Conservation (phyloP, 1,284 basidiomycete genomes). For the Boletus sp. region DNA sequence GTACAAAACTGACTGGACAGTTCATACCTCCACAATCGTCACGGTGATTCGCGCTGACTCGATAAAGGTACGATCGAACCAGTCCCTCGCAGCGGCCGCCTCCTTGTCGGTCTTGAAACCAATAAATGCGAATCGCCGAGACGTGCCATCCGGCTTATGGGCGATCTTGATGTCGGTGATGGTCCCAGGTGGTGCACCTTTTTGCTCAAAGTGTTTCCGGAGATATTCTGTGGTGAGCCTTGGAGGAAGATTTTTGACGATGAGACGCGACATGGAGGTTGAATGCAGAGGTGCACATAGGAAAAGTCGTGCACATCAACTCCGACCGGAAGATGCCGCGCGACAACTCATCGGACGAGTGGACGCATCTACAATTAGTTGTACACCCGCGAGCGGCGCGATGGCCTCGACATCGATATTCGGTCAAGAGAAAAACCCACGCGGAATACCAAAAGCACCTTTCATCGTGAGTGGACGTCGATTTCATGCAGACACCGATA, state of each 20-base stretch:
- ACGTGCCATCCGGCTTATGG: conserved; percentile 71
- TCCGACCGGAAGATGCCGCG: conserved; percentile 29
- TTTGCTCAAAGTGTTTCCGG: conserved; percentile 66
- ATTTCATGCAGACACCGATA: conserved; percentile 1
- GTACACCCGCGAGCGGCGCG: background rate
- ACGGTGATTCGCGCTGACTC: conserved; percentile 75
- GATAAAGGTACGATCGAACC: conserved; percentile 84
- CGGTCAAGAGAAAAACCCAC: conserved; percentile 69
- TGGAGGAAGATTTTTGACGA: conserved; percentile 84
- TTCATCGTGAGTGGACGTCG: conserved; percentile 73
- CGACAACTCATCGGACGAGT: background rate
- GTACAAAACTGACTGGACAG: background rate
- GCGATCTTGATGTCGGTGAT: conserved; percentile 90
- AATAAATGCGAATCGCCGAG: conserved; percentile 88
- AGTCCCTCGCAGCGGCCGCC: conserved; percentile 72
- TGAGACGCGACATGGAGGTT: conserved; percentile 79
- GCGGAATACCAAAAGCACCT: conserved; percentile 92
- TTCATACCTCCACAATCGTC: conserved; percentile 67
- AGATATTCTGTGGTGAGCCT: conserved; percentile 68
- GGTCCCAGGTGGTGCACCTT: conserved; percentile 57
- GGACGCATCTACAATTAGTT: background rate
- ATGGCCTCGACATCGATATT: conserved; percentile 44
- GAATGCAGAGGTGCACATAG: background rate
- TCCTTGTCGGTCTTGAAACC: conserved; percentile 84
- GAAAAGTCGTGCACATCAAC: conserved; percentile 7